Base-by-base conservation (phyloP, 257 asterid genomes). In the Nicotiana tabacum region DNA sequence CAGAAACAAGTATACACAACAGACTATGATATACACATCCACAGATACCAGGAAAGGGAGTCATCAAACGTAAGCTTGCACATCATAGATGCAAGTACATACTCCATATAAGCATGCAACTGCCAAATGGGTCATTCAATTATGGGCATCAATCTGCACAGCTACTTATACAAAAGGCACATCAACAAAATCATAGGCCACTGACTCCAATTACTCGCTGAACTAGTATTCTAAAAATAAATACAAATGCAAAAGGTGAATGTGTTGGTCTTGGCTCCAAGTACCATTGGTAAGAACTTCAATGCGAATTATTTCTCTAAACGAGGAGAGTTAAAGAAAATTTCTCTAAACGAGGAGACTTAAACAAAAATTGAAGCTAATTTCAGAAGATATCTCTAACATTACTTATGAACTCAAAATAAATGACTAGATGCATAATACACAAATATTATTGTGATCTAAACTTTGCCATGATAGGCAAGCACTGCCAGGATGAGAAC, bases 391-490 rank as follows among this genome's bases (percentile, higher is more conserved):
- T 15, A 74, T 27, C 39, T 27, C 80, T 24, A 24, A 13, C 32
- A 74, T 15, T 74, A 48, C 80, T 48, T 15, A 17, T 27, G 43
- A 74, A 74, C 39, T 27, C 43, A 48, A 74, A 72, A 48, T 48
- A 74, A 48, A 74, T 48, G 61, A 24, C 61, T 48, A 48, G 9
- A 74, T n/a, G 29, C 2, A 48, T 33, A 72, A 21, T 48, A 74
- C 29, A 74, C 58, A 2, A 51, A 48, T 46, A 48, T 74, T 48
- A 72, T 72, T 2, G 24, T 48, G 48, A 24, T 16, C 15, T 24
- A 27, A 72, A 24, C 21, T 46, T 72, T 72, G 37, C 79, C 81
- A 58, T n/a, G 64, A 15, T 43, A 70, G 60, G 68, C 80, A 84
- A 17, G 72, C 81, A 66, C 57, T 61, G 61, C 8, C 39, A 39